Percentiles rank a stretch among this genome's conserved stretches.
Conservation (phyloP, 495 filamentous ascomycete genomes). For the Xylaria sp. region DNA sequence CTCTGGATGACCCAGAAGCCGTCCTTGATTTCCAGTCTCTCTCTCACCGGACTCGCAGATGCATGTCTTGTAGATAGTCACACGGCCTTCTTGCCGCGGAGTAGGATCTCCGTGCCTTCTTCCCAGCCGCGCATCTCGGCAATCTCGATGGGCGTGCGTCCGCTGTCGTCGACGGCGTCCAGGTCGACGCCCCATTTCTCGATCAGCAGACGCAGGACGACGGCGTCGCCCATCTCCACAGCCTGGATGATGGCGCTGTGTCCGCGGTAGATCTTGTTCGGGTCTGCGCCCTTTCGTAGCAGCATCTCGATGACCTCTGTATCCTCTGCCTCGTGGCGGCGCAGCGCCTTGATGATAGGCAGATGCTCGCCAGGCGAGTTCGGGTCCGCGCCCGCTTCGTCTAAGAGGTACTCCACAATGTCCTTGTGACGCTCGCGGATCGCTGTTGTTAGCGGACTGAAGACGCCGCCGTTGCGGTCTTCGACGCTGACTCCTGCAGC, state of each 20-base stretch:
- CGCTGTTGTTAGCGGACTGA: conserved; percentile 62
- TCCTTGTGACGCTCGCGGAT: conserved; percentile 58
- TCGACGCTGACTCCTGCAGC: conserved; percentile 58
- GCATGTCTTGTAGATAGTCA: conserved; percentile 24
- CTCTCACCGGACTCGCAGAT: conserved; percentile 11
- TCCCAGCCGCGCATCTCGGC: conserved; percentile 47
- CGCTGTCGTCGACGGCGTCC: conserved; percentile 47
- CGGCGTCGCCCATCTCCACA: conserved; percentile 53
- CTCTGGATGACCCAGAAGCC: conserved; percentile 15
- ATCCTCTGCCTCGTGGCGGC: conserved; percentile 54
- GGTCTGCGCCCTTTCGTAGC: conserved; percentile 58
- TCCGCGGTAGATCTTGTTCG: conserved; percentile 61
- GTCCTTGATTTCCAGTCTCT: conserved; percentile 16
- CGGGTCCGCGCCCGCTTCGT: conserved; percentile 58
- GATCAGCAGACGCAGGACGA: conserved; percentile 52
- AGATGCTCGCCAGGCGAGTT: conserved; percentile 62
- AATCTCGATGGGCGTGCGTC: conserved; percentile 47
- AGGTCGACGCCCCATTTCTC: conserved; percentile 54
- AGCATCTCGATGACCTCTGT: conserved; percentile 56
- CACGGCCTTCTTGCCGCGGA: conserved; percentile 25
- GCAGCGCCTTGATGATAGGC: conserved; percentile 61
- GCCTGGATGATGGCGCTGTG: conserved; percentile 61
- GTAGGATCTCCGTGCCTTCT: conserved; percentile 41
- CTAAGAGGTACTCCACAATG: conserved; percentile 57
- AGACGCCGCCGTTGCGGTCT: conserved; percentile 64